Base-by-base conservation (phyloP, 2,329 filamentous ascomycete genomes). In the Ceratocystis huliohia region DNA sequence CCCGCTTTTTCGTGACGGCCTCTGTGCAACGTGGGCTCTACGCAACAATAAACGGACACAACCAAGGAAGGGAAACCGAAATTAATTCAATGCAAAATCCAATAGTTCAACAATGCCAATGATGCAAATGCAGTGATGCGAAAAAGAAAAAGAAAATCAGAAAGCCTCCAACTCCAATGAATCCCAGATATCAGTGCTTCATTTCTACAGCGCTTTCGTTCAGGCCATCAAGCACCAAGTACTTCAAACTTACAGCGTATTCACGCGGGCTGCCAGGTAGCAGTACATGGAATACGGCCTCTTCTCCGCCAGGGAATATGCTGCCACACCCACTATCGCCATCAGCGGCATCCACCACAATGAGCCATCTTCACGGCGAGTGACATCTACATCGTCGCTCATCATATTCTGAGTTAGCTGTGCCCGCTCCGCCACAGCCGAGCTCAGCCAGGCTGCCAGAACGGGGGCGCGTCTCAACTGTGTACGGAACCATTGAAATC, bases 271-370 rank as follows among this genome's bases (percentile, higher is more conserved):
- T 4, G 63, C 48, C 48, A 65, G 13, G 33, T 65, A 65, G 48
- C 63, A 65, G 22, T 65, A 65, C 63, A 65, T 65, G 7, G 48
- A 25, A 41, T 41, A 65, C 8, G 63, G 46, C 20, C 48, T 56
- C n/a, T n/a, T 57, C 30, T 44, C 37, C 45, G 46, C 48, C 41
- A 45, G 37, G 8, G 46, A 44, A 28, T 28, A 44, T 10, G 46
- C 48, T 37, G 50, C 61, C 37, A 65, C 50, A 2, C 63, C 63
- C 1, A 65, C 46, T 44, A 65, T 41, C 10, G 63, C 63, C 46
- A 56, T 56, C 20, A 65, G 48, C 48, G 63, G 63, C 63, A 65
- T 65, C 63, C 63, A 65, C 63, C 63, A 65, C 20, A 65, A 20
- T 15, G 63, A 65, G 6, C 28, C 48, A 6, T 41, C 30, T 15